Base-by-base conservation (phyloP, 768 basidiomycete genomes). In the Lactarius vividus region DNA sequence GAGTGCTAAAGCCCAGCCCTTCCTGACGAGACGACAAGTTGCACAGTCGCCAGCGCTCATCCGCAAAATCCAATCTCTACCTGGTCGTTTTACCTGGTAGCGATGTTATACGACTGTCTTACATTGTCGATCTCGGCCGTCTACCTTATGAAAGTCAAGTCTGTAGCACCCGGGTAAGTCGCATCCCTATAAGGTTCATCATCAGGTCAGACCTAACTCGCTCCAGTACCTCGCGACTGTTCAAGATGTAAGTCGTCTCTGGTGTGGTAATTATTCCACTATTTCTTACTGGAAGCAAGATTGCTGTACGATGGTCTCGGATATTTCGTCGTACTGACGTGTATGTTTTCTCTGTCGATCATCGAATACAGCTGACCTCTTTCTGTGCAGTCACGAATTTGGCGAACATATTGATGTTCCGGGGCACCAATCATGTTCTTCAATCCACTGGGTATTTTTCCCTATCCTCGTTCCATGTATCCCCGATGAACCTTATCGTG, bases 301-400 rank as follows among this genome's bases (percentile, higher is more conserved):
- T 85, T 89, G 84, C 75, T 90, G 4, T 85, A 84, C 64, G 87
- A 90, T 68, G 88, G 88, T 29, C 74, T 89, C 29, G 81, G 83
- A 26, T 89, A 87, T 72, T 85, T 88, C 63, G 69, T 86, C 33
- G 78, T 77, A 5, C 74, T 89, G 54, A 85, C 86, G 59, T 77
- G 73, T 81, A 61, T 18, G 72, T 65, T 7, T 4, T 13, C 15
- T 46, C 26, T 5, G 11, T 35, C 11, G 15, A 2, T 33, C 15
- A 15, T 20, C 40, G 5, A 57, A 57, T 53, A 40, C 49, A 28
- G 1, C 18, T 23, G 55, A 54, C 8, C 31, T 23, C 26, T 49
- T 44, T 35, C 56, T 3, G 15, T 60, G 29, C 56, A 76, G 75
- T 42, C 20, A 63, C 70, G 4, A 76, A 76, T 63, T 40, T 74